phyloP scores from a whole-genome alignment of 1,284 basidiomycete genomes.

The Pterulicium gracile region DNA sequence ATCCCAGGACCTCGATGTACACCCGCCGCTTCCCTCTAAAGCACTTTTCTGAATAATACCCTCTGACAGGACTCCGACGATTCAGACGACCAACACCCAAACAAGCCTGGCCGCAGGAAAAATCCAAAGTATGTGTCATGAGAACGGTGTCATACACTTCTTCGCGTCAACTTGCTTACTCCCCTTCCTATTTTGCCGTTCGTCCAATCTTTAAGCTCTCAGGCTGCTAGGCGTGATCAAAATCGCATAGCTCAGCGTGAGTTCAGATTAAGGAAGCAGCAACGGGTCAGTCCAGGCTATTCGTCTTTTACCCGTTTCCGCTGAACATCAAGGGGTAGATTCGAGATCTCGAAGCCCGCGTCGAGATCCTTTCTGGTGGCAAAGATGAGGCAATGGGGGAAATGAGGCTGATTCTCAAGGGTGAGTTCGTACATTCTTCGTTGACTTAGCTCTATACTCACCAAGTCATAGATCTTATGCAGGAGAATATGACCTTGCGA shows the following conservation, averaged over 20 bases:
- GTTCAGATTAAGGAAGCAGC: conserved; percentile 84
- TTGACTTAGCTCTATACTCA: conserved; percentile 9
- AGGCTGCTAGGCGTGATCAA: conserved; percentile 78
- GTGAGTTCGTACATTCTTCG: conserved; percentile 20
- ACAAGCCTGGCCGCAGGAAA: conserved; percentile 75
- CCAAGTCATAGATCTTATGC: conserved; percentile 58
- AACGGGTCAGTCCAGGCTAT: conserved; percentile 37
- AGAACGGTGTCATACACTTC: conserved; percentile 14
- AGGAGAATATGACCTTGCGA: conserved; percentile 79
- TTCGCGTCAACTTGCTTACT: conserved; percentile 17
- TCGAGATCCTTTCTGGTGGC: conserved; percentile 82
- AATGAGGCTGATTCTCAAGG: conserved; percentile 73
- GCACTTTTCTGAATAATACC: neutral
- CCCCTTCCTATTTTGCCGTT: conserved; percentile 20
- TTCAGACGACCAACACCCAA: conserved; percentile 50
- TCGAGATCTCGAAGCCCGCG: conserved; percentile 84
- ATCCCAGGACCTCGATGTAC: conserved; percentile 45
- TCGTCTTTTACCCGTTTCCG: conserved; percentile 5
- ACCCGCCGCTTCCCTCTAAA: conserved; percentile 9
- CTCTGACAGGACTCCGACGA: conserved; percentile 25
- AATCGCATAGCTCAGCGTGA: conserved; percentile 91
- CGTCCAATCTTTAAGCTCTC: conserved; percentile 41
- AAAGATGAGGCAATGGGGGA: conserved; percentile 81
- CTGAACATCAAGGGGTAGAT: conserved; percentile 65
- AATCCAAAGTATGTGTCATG: conserved; percentile 54